Evolutionary conservation across 345 rosid species (phyloP), one percentile per base, ranked within the genome.

Genomic region (Limnanthes douglasii): DNA sequence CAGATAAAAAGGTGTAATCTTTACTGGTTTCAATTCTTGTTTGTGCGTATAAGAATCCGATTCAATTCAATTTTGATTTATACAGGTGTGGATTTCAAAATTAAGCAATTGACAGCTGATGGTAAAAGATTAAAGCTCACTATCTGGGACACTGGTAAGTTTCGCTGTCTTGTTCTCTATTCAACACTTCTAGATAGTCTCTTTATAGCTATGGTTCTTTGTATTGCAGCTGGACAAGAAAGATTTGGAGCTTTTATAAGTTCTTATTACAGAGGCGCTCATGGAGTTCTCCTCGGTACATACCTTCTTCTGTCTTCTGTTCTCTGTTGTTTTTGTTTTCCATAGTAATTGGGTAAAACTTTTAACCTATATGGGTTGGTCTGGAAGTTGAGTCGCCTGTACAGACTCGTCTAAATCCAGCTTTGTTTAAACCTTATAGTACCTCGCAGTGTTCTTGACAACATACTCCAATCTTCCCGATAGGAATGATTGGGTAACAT

Each of bases 71-170:
- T n/a, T n/a, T n/a, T n/a, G n/a, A n/a, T n/a, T n/a, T 46, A 18
- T 48, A 42, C 37, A 88, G 97, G 97, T 45, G 97, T 88, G 57
- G 97, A 88, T 68, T 83, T 88, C 60, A 88, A 88, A 75, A 83
- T 88, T 78, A 83, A 83, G 70, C 73, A 53, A 45, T 61, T 88
- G 32, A 64, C 60, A 22, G 84, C 83, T 2, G 86, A 72, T 33
- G 95, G 78, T 50, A 83, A 72, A 72, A 63, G 76, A 52, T 48
- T 86, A 34, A 86, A 86, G 74, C 82, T 86, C 28, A 86, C 97
- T 20, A 82, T 86, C n/a, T 86, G 97, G 97, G 97, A 86, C 54
- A 86, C 97, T 31, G 95, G 97, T 86, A 57, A 30, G 8, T 30
- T 1, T 15, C 26, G 21, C 15, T 40, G 41, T 2, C 11, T 20